Evolutionary conservation across 148 eudicot genomes (phyloP).

Genomic region (Vaccinium corymbosum): DNA sequence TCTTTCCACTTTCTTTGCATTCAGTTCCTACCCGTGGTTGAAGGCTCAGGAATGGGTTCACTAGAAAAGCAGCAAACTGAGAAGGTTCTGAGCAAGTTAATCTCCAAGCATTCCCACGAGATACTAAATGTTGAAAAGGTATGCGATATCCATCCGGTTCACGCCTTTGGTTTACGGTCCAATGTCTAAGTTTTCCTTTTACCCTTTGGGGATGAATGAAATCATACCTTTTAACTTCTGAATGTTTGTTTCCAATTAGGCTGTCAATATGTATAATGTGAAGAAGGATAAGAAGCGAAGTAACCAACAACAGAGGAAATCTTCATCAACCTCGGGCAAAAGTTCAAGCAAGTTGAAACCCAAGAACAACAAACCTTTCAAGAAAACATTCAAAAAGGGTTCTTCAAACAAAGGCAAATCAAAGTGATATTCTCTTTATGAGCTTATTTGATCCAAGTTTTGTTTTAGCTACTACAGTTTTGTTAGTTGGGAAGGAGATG

Average conservation of each 20-base stretch:
- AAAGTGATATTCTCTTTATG: too few relatives aligned
- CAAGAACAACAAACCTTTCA: constrained; percentile 34
- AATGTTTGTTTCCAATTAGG: constrained; percentile 35
- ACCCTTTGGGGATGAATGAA: neutral
- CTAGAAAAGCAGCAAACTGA: constrained; percentile 77
- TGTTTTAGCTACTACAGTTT: neutral
- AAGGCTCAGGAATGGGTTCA: constrained; percentile 92
- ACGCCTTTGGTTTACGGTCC: neutral
- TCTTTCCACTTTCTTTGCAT: constrained; percentile 10
- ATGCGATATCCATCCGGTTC: neutral
- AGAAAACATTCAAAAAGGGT: too few relatives aligned
- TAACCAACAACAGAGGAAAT: constrained; percentile 49
- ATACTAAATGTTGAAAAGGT: constrained; percentile 81
- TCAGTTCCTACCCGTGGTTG: constrained; percentile 85
- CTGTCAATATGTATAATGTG: constrained; percentile 81
- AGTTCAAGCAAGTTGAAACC: constrained; percentile 53
- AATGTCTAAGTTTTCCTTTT: neutral
- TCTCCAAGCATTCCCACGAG: constrained; percentile 70
- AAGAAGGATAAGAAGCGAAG: constrained; percentile 61
- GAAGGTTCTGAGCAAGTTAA: constrained; percentile 71
- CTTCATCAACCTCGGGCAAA: constrained; percentile 61
- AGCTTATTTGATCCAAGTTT: neutral
- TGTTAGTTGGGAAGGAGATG: neutral
- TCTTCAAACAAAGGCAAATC: too few relatives aligned
- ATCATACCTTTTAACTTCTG: neutral